Percentiles rank a stretch among this genome's conserved stretches.
Evolutionary conservation across 169 alveolate genomes (phyloP).

Genomic region (Cryptosporidium sp.): DNA sequence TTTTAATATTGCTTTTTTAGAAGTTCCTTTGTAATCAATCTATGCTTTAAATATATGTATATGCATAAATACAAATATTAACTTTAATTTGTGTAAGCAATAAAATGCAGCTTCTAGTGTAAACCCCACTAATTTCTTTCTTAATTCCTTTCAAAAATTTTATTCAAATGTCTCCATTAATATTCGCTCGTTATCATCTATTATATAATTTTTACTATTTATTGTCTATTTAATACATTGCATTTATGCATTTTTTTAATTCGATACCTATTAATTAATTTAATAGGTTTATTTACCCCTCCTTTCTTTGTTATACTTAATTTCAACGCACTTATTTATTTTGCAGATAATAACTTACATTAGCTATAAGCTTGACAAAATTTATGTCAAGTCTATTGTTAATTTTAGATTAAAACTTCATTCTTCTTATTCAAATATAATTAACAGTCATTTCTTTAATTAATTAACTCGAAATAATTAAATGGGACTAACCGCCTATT

Average conservation of each 20-base stretch:
- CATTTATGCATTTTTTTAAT: not conserved
- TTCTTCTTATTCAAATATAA: not conserved
- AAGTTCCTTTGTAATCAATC: not conserved
- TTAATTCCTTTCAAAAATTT: not conserved
- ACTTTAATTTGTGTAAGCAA: not conserved
- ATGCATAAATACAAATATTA: not conserved
- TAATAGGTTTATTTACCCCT: not conserved
- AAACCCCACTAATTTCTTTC: not conserved
- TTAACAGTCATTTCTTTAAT: not conserved
- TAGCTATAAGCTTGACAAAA: not conserved
- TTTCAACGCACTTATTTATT: not conserved
- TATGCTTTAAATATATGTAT: not conserved
- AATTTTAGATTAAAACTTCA: not conserved
- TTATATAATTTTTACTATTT: not conserved
- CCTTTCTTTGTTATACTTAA: not conserved
- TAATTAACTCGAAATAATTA: not conserved
- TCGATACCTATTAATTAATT: not conserved
- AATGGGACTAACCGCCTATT: not conserved
- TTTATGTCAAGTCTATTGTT: not conserved
- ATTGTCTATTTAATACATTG: not conserved
- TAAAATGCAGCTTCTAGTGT: slow-evolving; percentile 1
- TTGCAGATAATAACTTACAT: not conserved
- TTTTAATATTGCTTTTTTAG: not conserved
- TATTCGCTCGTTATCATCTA: slow-evolving; percentile 3
- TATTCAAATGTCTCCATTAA: not conserved